A percentile compares a stretch with the other conserved stretches of the same genome.
These are phyloP conservation scores for Boletus semigastroideus DNA, from an alignment of 1,284 basidiomycete genomes.

Conservation along the genomic window DNA sequence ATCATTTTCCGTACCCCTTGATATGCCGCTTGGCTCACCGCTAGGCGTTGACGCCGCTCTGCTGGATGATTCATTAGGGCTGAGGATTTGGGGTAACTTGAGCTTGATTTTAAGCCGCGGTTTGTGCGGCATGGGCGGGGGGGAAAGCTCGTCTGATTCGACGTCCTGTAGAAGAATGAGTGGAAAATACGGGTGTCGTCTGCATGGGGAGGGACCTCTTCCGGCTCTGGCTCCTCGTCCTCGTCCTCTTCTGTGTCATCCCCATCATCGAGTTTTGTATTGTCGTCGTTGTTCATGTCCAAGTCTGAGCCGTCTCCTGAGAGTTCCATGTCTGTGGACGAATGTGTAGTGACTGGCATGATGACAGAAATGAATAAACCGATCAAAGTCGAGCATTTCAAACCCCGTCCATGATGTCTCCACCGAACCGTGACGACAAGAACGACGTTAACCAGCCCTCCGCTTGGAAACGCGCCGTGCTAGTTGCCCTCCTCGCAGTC, in stretches of 20 bases:
- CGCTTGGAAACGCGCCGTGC: constrained; percentile 40
- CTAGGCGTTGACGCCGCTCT: constrained; percentile 40
- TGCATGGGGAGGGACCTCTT: constrained; percentile 16
- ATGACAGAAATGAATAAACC: neutral
- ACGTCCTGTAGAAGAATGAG: constrained; percentile 16
- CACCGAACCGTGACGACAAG: neutral
- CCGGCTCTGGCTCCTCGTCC: constrained; percentile 21
- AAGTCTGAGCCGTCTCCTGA: constrained; percentile 27
- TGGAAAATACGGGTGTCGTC: neutral
- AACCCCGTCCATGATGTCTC: constrained; percentile 1
- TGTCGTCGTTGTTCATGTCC: constrained; percentile 27
- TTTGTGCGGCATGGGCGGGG: constrained; percentile 33
- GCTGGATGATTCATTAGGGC: constrained; percentile 39
- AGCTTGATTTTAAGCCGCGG: constrained; percentile 64
- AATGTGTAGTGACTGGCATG: constrained; percentile 3
- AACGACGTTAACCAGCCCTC: constrained; percentile 20
- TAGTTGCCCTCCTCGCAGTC: constrained; percentile 39
- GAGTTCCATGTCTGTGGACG: constrained; percentile 20
- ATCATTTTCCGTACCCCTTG: constrained; percentile 25
- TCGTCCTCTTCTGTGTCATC: constrained; percentile 20
- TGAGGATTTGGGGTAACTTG: constrained; percentile 49
- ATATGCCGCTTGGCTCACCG: constrained; percentile 30
- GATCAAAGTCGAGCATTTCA: neutral
- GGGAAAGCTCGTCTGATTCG: constrained; percentile 38
- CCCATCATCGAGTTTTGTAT: constrained; percentile 33